Base-by-base conservation (phyloP, 208 protist genomes). In the Balamuthia mandrillaris region DNA sequence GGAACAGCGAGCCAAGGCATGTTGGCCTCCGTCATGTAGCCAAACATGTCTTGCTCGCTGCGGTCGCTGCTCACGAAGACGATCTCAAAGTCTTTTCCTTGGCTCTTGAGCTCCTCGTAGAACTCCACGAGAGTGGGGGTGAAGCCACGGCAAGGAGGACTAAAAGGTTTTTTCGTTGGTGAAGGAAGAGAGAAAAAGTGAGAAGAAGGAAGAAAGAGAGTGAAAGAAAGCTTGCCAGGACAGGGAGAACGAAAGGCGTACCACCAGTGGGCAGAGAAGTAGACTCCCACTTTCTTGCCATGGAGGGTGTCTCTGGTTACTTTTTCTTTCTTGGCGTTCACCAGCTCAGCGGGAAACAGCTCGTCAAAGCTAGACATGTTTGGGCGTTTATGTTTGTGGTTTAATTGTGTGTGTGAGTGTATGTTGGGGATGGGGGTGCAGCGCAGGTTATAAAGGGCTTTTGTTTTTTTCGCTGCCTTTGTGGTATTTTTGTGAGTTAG, bases 241-340 rank as follows among this genome's bases (percentile, higher is more conserved):
- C 10, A 10, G 33, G 18, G n/a, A 29, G 56, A 9, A 12, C 6
- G n/a, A 21, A 9, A n/a, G 56, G 56, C 3, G 56, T 12, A 65
- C 27, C 37, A 82, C 75, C 75, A 82, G 75, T 82, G 75, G 7
- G 75, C 75, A 31, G 75, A 82, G 52, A 82, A 82, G 51, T 82
- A 82, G 45, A 82, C 6, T 4, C 75, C 75, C 1, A 82, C 54
- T n/a, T 18, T 56, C 49, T 56, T 56, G 49, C 49, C 49, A 18
- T 56, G 49, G 49, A 56, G n/a, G n/a, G 49, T n/a, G 21, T 18
- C 49, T n/a, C n/a, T n/a, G 18, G 49, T 56, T n/a, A 56, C 49
- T 27, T 56, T n/a, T n/a, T n/a, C 49, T 27, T 56, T 56, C 49
- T 56, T 56, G 18, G 49, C n/a, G n/a, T n/a, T n/a, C n/a, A n/a